A percentile compares a stretch with the other conserved stretches of the same genome.
Conservation (phyloP, 1,284 basidiomycete species). For the Anthracocystis walkeri region DNA sequence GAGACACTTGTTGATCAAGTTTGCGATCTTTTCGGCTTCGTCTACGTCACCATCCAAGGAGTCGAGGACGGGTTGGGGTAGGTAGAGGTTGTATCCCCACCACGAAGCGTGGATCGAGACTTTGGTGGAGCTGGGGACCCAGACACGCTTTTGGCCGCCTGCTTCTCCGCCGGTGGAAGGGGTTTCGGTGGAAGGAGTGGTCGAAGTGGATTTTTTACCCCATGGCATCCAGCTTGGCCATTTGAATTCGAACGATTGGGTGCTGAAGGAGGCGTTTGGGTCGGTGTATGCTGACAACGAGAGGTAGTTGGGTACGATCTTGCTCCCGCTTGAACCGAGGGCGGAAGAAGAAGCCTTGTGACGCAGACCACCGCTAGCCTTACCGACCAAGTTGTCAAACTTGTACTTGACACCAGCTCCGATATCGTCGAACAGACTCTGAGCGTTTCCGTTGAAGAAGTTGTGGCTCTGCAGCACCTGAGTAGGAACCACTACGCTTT, state of each 20-base stretch:
- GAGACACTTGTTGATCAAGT: conserved; percentile 52
- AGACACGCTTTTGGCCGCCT: conserved; percentile 55
- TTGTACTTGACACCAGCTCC: conserved; percentile 56
- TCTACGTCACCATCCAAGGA: conserved; percentile 53
- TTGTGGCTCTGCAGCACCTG: conserved; percentile 48
- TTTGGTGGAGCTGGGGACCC: conserved; percentile 55
- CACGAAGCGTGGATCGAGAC: conserved; percentile 57
- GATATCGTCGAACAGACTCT: conserved; percentile 48
- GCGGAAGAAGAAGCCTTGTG: conserved; percentile 22
- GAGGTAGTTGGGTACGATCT: conserved; percentile 36
- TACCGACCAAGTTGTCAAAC: conserved; percentile 40
- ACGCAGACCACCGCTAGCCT: conserved; percentile 3
- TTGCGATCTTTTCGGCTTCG: conserved; percentile 60
- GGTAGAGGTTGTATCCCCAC: conserved; percentile 63
- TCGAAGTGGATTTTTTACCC: conserved; percentile 24
- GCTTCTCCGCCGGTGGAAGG: conserved; percentile 1
- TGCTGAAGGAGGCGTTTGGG: conserved; percentile 22
- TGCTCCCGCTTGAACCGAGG: conserved; percentile 1
- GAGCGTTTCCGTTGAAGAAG: conserved; percentile 55
- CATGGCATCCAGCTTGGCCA: conserved; percentile 65
- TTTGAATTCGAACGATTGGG: conserved; percentile 33
- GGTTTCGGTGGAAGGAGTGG: neutral
- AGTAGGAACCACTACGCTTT: conserved; percentile 55
- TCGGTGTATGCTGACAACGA: conserved; percentile 44
- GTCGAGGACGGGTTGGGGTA: conserved; percentile 55